Percentiles rank a stretch among this genome's conserved stretches.
Evolutionary conservation across 305 asterid genomes (phyloP).

Genomic region (Euphrasia arctica): DNA sequence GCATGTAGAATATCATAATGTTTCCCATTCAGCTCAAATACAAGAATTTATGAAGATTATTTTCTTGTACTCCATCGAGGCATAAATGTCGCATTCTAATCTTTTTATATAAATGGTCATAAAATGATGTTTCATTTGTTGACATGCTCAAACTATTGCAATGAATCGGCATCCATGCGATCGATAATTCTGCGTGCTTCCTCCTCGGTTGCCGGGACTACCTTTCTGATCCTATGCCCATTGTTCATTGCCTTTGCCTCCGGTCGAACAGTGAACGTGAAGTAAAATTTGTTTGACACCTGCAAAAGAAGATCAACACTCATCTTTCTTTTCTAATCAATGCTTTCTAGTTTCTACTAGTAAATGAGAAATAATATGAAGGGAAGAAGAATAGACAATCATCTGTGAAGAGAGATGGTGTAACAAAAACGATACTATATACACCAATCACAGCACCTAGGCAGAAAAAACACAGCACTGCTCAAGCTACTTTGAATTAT

Average conservation of each 20-base stretch:
- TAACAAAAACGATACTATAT: not conserved
- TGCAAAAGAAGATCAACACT: conserved; percentile 28
- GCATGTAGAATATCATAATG: not conserved
- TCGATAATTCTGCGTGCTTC: conserved; percentile 75
- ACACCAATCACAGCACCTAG: not conserved
- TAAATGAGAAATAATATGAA: not conserved
- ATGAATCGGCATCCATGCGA: conserved; percentile 75
- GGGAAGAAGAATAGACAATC: not conserved
- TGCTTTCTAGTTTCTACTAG: not conserved
- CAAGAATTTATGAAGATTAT: conserved; percentile 1
- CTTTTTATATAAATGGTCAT: not conserved
- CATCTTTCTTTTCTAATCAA: not conserved
- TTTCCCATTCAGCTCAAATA: conserved; percentile 4
- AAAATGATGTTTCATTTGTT: not conserved
- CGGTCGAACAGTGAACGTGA: conserved; percentile 79
- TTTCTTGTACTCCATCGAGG: not conserved
- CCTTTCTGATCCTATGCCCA: conserved; percentile 76
- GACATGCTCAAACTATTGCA: conserved; percentile 23
- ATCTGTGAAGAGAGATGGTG: not conserved
- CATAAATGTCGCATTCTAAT: not conserved
- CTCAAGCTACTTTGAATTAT: not conserved
- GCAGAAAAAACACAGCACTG: not conserved
- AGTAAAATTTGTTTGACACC: conserved; percentile 88
- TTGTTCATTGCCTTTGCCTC: conserved; percentile 76
- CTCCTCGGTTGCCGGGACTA: conserved; percentile 95